These are phyloP conservation scores for Gossypium laxum DNA, from an alignment of 441 rosid species.

Conservation along the genomic window DNA sequence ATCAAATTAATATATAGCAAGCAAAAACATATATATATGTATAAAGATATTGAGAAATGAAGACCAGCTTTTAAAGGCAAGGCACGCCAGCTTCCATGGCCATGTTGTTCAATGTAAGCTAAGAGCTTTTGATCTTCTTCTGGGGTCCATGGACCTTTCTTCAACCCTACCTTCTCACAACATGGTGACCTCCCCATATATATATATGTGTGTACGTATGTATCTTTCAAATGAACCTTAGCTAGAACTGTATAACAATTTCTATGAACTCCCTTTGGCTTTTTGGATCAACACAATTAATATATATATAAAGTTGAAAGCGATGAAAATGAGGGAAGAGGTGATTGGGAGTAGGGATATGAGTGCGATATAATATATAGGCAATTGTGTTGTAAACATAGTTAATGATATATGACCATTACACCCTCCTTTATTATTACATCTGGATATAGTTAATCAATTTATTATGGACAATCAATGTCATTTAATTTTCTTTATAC, in stretches of 20 bases:
- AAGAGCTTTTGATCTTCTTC: conserved; percentile 20
- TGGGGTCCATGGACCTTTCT: conserved; percentile 18
- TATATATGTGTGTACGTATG: no score
- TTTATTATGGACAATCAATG: not conserved
- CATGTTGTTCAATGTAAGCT: conserved; percentile 23
- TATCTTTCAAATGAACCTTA: no score
- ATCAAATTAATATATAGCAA: not conserved
- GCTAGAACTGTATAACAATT: no score
- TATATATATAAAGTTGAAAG: not conserved
- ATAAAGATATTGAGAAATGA: no score
- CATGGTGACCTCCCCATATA: conserved; percentile 16
- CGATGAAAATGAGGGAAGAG: not conserved
- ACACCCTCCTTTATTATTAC: not conserved
- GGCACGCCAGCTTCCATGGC: conserved; percentile 46
- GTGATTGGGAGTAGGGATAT: not conserved
- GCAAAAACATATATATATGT: no score
- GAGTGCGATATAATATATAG: not conserved
- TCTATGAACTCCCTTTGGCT: no score
- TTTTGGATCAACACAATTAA: no score
- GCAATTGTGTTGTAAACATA: not conserved
- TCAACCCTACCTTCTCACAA: conserved; percentile 15
- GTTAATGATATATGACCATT: not conserved
- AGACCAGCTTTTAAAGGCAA: conserved; percentile 42
- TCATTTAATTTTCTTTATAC: not conserved
- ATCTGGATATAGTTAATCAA: not conserved